A percentile compares a stretch with the other conserved stretches of the same genome.
Conservation (phyloP, 345 rosid species). For the Linum tenue region DNA sequence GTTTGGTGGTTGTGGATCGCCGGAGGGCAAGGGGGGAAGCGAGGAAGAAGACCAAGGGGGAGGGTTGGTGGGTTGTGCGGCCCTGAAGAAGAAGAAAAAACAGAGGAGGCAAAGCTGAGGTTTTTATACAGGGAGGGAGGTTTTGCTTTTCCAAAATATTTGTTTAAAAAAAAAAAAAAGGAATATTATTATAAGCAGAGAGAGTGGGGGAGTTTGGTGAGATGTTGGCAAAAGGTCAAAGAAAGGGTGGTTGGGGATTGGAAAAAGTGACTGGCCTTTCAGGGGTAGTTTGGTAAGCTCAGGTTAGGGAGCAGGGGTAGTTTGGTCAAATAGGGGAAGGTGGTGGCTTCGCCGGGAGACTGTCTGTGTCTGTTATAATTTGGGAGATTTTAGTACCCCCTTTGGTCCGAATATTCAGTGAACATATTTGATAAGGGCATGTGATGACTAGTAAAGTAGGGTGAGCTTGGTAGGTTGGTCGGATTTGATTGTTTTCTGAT, state of each 20-base stretch:
- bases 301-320: not conserved
- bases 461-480: no score
- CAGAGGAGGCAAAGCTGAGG: not conserved
- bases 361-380: no score
- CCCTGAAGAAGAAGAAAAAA: not conserved
- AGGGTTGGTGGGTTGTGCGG: not conserved
- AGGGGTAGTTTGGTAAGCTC: not conserved
- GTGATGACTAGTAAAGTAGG: no score
- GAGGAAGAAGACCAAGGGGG: not conserved
- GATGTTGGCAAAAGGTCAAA: not conserved
- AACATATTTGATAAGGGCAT: no score
- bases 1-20: not conserved
- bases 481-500: no score
- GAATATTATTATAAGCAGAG: not conserved
- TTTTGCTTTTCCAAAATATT: no score
- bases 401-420: no score
- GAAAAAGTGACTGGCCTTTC: not conserved
- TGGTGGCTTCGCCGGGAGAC: not conserved
- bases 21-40: no score
- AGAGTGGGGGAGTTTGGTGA: slow-evolving; percentile 1
- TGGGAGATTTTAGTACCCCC: no score
- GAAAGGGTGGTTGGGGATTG: not conserved
- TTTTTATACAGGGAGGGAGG: not conserved
- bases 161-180: not conserved
- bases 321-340: not conserved